Evolutionary conservation across 768 basidiomycete species (phyloP).

Genomic region (Rhodotorula sphaerocarpa): DNA sequence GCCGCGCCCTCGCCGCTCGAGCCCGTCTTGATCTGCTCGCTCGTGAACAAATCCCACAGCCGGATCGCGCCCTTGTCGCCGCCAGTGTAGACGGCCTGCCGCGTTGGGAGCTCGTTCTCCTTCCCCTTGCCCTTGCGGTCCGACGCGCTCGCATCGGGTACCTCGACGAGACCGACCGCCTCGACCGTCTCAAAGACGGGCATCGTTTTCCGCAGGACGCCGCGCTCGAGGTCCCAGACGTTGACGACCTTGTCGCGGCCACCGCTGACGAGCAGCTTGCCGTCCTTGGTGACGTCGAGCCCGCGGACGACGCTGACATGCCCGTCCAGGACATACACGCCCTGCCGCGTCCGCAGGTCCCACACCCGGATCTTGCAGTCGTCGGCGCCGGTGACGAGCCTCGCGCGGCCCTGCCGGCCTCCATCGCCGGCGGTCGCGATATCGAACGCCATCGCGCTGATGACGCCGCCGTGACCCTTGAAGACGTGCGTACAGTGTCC

Average conservation of each 20-base stretch:
- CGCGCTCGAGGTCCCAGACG: slow-evolving; percentile 68
- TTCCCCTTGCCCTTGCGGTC: slow-evolving; percentile 42
- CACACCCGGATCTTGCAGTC: slow-evolving; percentile 90
- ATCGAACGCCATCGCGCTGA: slow-evolving; percentile 80
- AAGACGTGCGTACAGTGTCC: slow-evolving; percentile 90
- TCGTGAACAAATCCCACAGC: slow-evolving; percentile 71
- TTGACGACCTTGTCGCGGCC: slow-evolving; percentile 87
- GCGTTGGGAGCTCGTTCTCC: slow-evolving; percentile 31
- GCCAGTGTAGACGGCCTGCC: slow-evolving; percentile 60
- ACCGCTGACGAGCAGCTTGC: slow-evolving; percentile 80
- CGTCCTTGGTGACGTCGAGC: slow-evolving; percentile 73
- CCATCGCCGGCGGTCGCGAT: slow-evolving; percentile 52
- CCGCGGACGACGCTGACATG: slow-evolving; percentile 92
- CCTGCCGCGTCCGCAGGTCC: slow-evolving; percentile 68
- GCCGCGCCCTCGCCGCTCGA: slow-evolving; percentile 37
- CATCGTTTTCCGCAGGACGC: slow-evolving; percentile 48
- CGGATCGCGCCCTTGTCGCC: slow-evolving; percentile 80
- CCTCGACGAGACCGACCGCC: slow-evolving; percentile 34
- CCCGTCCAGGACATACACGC: slow-evolving; percentile 73
- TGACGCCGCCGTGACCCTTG: slow-evolving; percentile 94
- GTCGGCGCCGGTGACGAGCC: slow-evolving; percentile 79
- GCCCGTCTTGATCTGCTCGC: slow-evolving; percentile 57
- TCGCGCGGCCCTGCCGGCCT: slow-evolving; percentile 48
- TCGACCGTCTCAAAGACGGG: slow-evolving; percentile 41
- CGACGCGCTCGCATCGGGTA: slow-evolving; percentile 35